A percentile compares a stretch with the other conserved stretches of the same genome.
Conservation (phyloP, 192 early-diverging fungal genomes). For the Backusella morwellensis region DNA sequence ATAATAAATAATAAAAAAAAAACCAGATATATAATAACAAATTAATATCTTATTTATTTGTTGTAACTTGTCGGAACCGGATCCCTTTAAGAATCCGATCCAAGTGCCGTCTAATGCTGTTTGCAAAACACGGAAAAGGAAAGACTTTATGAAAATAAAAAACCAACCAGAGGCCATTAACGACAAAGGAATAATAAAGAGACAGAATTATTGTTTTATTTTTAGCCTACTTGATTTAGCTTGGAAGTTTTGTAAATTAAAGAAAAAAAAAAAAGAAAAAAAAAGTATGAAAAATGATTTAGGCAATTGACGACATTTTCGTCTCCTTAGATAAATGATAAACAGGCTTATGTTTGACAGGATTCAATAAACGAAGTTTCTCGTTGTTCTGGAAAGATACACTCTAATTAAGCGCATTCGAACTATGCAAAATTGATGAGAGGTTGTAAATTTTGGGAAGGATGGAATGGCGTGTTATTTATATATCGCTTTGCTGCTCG, state of each 20-base stretch:
- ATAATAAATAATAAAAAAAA: too few species aligned
- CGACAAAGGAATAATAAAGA: background rate
- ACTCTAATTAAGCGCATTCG: background rate
- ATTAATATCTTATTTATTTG: background rate
- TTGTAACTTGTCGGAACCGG: background rate
- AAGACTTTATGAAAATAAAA: background rate
- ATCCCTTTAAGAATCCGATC: slow-evolving; percentile 3
- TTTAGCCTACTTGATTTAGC: background rate
- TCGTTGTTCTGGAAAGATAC: background rate
- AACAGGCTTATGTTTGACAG: slow-evolving; percentile 1
- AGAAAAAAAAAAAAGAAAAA: background rate
- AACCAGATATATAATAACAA: background rate
- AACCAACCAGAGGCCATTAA: background rate
- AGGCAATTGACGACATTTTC: background rate
- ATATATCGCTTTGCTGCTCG: background rate
- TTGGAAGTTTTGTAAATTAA: background rate
- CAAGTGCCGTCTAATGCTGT: background rate
- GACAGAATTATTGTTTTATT: background rate
- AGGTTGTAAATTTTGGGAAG: background rate
- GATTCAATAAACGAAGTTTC: background rate
- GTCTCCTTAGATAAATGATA: background rate
- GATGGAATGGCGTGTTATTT: background rate
- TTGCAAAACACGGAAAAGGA: background rate
- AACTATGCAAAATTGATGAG: background rate
- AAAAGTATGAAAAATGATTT: background rate